Evolutionary conservation across 2,329 filamentous ascomycete genomes (phyloP).

Genomic region (Trichoderma simmonsii): DNA sequence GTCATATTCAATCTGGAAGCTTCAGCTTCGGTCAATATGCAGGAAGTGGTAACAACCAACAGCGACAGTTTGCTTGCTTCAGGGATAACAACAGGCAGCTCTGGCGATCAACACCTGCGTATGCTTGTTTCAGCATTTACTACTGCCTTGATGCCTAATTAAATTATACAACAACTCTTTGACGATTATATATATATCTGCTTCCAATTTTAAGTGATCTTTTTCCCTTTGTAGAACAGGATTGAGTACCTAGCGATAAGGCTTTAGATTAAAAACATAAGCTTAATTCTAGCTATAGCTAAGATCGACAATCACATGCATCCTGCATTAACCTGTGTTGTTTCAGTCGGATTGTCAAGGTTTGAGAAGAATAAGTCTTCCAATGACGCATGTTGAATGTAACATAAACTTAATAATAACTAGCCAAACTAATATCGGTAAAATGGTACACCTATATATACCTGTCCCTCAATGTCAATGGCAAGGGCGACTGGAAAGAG

Average conservation of each 20-base stretch:
- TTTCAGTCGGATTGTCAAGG: too few relatives aligned
- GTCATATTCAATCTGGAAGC: neutral
- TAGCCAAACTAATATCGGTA: too few relatives aligned
- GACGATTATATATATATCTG: neutral
- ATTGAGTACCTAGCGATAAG: neutral
- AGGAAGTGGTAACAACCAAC: neutral
- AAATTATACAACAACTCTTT: neutral
- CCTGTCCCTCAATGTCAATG: neutral
- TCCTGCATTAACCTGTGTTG: too few relatives aligned
- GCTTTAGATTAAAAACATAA: too few relatives aligned
- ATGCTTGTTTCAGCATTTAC: conserved; percentile 1
- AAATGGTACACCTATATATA: too few relatives aligned
- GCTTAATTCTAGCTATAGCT: too few relatives aligned
- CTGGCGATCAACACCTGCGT: neutral
- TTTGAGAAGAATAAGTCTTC: too few relatives aligned
- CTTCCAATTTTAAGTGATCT: neutral
- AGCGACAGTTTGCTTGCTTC: neutral
- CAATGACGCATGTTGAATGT: neutral
- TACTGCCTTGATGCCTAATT: neutral
- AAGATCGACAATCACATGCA: too few relatives aligned
- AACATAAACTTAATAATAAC: neutral
- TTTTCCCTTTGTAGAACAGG: neutral
- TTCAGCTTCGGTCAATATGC: neutral
- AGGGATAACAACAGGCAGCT: neutral
- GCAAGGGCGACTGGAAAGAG: neutral